Conservation (phyloP, 805 yeast species). For the Clavispora vitiphila region DNA sequence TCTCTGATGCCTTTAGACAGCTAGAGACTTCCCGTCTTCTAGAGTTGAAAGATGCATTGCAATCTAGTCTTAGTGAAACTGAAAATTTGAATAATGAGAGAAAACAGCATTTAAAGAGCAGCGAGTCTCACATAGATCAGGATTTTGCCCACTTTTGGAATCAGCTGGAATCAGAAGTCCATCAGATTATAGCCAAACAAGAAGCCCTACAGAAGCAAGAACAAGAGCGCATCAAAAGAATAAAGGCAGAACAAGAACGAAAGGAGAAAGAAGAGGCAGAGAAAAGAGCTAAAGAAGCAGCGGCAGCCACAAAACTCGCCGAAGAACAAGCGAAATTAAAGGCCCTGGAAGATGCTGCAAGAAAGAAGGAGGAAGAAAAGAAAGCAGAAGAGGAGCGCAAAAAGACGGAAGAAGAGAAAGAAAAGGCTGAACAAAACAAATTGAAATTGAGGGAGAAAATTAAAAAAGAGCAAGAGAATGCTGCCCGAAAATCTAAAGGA, state of each 20-base stretch:
- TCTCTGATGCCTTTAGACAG: neutral
- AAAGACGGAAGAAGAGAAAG: conserved; percentile 8
- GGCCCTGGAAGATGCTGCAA: conserved; percentile 5
- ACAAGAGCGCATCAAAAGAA: conserved; percentile 7
- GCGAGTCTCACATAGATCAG: neutral
- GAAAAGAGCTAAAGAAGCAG: conserved; percentile 6
- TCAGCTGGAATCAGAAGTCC: conserved; percentile 3
- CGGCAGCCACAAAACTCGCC: conserved; percentile 9
- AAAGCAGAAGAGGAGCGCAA: conserved; percentile 15
- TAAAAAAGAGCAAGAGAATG: conserved; percentile 13
- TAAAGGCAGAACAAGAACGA: conserved; percentile 3
- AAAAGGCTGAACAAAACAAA: conserved; percentile 19
- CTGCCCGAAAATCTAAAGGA: conserved; percentile 21
- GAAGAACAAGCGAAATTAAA: conserved; percentile 5
- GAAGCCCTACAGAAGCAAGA: conserved; percentile 1
- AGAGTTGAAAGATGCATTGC: neutral
- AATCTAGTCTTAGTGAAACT: neutral
- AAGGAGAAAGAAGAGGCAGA: conserved; percentile 7
- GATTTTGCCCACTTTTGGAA: neutral
- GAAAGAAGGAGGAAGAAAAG: conserved; percentile 8
- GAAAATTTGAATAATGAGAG: neutral
- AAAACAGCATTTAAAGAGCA: neutral
- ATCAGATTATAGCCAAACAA: conserved; percentile 3
- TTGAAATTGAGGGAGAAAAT: conserved; percentile 12
- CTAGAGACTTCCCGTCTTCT: neutral